These are phyloP conservation scores for Dryas octopetala DNA, from an alignment of 306 rosid species.

Conservation along the genomic window DNA sequence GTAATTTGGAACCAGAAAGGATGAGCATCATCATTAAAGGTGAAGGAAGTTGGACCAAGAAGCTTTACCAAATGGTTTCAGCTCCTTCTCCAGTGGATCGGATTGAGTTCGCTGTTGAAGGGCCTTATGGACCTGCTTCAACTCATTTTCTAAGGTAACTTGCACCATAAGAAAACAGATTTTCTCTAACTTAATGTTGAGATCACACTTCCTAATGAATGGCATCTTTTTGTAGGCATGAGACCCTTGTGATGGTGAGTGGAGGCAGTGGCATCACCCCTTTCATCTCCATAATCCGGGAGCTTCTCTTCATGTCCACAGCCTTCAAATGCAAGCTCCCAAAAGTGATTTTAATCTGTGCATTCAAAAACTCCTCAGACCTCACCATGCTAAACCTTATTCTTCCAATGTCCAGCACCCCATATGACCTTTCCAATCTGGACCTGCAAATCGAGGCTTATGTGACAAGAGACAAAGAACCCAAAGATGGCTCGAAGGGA, in stretches of 20 bases:
- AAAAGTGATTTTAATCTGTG: slow-evolving; percentile 44
- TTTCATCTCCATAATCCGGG: slow-evolving; percentile 61
- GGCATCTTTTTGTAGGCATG: slow-evolving; percentile 37
- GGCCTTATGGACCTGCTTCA: slow-evolving; percentile 70
- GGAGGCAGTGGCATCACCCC: slow-evolving; percentile 89
- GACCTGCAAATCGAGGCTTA: slow-evolving; percentile 58
- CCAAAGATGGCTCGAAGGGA: slow-evolving; percentile 11
- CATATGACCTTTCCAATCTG: slow-evolving; percentile 35
- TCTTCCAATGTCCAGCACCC: slow-evolving; percentile 45
- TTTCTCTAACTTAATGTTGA: background rate
- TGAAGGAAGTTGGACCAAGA: slow-evolving; percentile 69
- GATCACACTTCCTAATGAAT: background rate
- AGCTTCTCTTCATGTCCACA: slow-evolving; percentile 38
- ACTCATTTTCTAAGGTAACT: slow-evolving; percentile 50
- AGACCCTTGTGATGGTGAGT: slow-evolving; percentile 56
- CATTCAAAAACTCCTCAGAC: slow-evolving; percentile 44
- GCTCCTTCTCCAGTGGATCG: slow-evolving; percentile 45
- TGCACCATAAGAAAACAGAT: background rate
- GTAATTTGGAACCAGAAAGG: slow-evolving; percentile 60
- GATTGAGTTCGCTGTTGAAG: slow-evolving; percentile 58
- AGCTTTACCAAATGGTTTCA: slow-evolving; percentile 60
- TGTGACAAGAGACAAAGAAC: slow-evolving; percentile 54
- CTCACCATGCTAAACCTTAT: slow-evolving; percentile 60
- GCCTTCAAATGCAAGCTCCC: slow-evolving; percentile 38
- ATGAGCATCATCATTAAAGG: slow-evolving; percentile 64